Conservation (phyloP, 805 yeast species). For the Pichia cabralensis region DNA sequence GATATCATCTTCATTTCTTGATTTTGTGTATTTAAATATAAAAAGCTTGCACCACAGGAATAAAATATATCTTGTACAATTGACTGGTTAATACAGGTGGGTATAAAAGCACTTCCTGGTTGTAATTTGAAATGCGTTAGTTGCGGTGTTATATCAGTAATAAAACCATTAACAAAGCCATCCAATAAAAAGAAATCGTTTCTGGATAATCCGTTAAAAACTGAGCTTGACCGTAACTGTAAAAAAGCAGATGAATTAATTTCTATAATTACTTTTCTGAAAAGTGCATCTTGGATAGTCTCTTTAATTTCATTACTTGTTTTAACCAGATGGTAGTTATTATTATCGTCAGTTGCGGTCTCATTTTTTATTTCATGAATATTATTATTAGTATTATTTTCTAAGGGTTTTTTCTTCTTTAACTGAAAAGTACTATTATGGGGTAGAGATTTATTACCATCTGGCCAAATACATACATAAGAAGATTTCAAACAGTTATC, state of each 20-base stretch:
- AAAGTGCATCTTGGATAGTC: constrained; percentile 14
- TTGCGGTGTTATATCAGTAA: constrained; percentile 33
- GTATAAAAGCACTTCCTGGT: constrained; percentile 32
- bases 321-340: too few species aligned
- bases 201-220: background rate
- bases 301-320: too few species aligned
- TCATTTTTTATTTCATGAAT: too few species aligned
- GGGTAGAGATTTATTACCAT: constrained; percentile 11
- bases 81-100: constrained; percentile 24
- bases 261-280: constrained; percentile 14
- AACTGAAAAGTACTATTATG: too few species aligned
- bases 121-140: constrained; percentile 31
- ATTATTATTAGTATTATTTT: too few species aligned
- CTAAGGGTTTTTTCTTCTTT: too few species aligned
- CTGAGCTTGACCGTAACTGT: too few species aligned
- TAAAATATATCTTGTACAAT: constrained; percentile 26
- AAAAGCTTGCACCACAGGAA: constrained; percentile 33
- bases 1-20: constrained; percentile 17
- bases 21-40: constrained; percentile 19
- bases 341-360: too few species aligned
- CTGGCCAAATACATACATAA: constrained; percentile 15
- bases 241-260: constrained; percentile 4
- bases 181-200: constrained; percentile 22
- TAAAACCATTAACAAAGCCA: constrained; percentile 32
- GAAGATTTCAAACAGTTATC: constrained; percentile 9